A percentile compares a stretch with the other conserved stretches of the same genome.
These are phyloP conservation scores for Paradendryphiella salina DNA, from an alignment of 2,329 filamentous ascomycete species.

Conservation along the genomic window DNA sequence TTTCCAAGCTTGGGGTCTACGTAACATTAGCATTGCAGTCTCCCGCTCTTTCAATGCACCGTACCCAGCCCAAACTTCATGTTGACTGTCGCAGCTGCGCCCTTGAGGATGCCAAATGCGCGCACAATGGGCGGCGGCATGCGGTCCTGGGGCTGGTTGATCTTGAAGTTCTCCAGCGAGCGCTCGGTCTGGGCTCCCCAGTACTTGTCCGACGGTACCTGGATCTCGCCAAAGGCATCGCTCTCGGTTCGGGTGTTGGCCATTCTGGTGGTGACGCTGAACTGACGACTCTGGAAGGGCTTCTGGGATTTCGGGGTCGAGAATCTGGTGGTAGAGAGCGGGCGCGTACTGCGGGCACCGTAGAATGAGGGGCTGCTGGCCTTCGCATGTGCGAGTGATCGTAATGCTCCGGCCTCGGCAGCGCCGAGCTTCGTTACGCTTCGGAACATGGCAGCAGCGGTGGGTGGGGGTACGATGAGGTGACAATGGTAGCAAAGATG, in stretches of 20 bases:
- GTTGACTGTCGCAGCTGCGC: conserved; percentile 92
- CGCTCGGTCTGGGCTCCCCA: conserved; percentile 98
- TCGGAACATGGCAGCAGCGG: conserved; percentile 40
- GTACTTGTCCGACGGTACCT: conserved; percentile 91
- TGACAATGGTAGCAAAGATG: conserved; percentile 3
- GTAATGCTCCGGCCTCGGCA: conserved; percentile 43
- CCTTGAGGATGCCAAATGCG: conserved; percentile 97
- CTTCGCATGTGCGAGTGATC: conserved; percentile 44
- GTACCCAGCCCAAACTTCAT: conserved; percentile 87
- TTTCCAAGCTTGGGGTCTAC: conserved; percentile 83
- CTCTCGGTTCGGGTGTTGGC: conserved; percentile 75
- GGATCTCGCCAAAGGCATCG: conserved; percentile 96
- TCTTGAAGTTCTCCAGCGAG: conserved; percentile 95
- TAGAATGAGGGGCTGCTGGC: conserved; percentile 37
- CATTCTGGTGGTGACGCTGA: conserved; percentile 43
- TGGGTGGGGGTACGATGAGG: conserved; percentile 2
- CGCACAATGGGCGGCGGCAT: conserved; percentile 92
- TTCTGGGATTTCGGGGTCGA: conserved; percentile 25
- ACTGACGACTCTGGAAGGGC: conserved; percentile 34
- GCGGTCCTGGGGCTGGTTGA: conserved; percentile 98
- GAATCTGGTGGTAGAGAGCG: conserved; percentile 34
- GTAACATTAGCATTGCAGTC: conserved; percentile 22
- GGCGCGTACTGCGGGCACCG: conserved; percentile 27
- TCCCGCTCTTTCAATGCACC: conserved; percentile 22
- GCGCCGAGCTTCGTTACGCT: conserved; percentile 38